Evolutionary conservation across 2,329 filamentous ascomycete genomes (phyloP).

Genomic region (Aspergillus sojae): DNA sequence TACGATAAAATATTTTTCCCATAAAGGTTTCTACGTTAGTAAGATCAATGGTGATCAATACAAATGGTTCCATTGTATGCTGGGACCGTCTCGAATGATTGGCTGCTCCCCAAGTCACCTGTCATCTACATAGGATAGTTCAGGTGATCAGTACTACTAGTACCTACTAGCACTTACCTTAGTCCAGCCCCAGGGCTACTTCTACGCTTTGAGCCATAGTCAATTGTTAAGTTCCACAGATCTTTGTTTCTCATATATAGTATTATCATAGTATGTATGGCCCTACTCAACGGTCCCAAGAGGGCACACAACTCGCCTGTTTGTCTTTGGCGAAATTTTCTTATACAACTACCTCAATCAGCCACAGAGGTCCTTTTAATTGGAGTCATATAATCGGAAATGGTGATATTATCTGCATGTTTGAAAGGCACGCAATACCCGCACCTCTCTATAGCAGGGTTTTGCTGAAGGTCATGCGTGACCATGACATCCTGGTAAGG

Average conservation of each 20-base stretch:
- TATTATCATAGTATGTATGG: conserved; percentile 15
- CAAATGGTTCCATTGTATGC: neutral
- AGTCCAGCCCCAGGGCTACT: neutral
- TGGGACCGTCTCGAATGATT: neutral
- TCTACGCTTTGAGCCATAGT: neutral
- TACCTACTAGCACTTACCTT: neutral
- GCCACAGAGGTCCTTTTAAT: conserved; percentile 41
- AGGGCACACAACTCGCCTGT: conserved; percentile 21
- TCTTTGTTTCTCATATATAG: neutral
- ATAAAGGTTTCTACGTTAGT: neutral
- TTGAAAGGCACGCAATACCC: conserved; percentile 33
- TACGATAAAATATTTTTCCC: neutral
- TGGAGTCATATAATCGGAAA: conserved; percentile 48
- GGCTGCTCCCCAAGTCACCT: neutral
- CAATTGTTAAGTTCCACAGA: neutral
- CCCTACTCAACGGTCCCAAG: conserved; percentile 11
- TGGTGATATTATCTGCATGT: conserved; percentile 37
- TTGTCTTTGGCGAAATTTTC: conserved; percentile 48
- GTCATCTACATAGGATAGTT: neutral
- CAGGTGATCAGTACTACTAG: neutral
- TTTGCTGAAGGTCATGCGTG: conserved; percentile 39
- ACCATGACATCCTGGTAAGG: conserved; percentile 42
- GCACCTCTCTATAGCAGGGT: conserved; percentile 15
- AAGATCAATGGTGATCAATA: neutral
- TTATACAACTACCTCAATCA: conserved; percentile 42